Conservation (phyloP, 202 grass and related monocot genomes). For the Setaria italica region DNA sequence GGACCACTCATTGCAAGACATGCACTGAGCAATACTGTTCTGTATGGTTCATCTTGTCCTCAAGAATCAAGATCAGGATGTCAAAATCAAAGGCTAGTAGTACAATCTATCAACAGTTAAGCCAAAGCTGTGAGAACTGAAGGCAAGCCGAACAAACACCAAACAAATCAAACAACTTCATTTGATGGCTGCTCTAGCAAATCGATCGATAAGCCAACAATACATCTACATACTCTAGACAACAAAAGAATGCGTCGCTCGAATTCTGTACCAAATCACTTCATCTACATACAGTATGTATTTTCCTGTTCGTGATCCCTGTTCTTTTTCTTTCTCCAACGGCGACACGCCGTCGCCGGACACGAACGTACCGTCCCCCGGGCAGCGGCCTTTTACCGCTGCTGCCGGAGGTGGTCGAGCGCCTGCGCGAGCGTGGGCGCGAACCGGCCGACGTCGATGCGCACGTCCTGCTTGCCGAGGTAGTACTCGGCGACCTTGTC, state of each 20-base stretch:
- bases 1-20: no score
- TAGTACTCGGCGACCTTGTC: slow-evolving; percentile 88
- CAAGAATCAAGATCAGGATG: neutral
- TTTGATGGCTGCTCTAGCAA: neutral
- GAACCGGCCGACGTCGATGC: slow-evolving; percentile 60
- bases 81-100: neutral
- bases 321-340: neutral
- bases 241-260: neutral
- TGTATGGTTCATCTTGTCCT: neutral
- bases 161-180: neutral
- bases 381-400: neutral
- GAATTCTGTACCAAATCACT: neutral
- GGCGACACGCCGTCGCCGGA: neutral
- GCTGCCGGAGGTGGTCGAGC: slow-evolving; percentile 53
- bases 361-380: neutral
- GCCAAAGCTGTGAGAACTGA: no score
- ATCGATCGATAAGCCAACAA: neutral
- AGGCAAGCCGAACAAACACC: no score
- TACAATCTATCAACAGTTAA: neutral
- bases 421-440: slow-evolving; percentile 58
- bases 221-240: neutral
- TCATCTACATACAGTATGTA: neutral
- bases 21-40: neutral
- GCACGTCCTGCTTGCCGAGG: slow-evolving; percentile 81
- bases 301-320: neutral